Evolutionary conservation across 148 eudicot species (phyloP), one percentile per base, ranked within the genome.

Genomic region (Rhododendron kiyosumense): DNA sequence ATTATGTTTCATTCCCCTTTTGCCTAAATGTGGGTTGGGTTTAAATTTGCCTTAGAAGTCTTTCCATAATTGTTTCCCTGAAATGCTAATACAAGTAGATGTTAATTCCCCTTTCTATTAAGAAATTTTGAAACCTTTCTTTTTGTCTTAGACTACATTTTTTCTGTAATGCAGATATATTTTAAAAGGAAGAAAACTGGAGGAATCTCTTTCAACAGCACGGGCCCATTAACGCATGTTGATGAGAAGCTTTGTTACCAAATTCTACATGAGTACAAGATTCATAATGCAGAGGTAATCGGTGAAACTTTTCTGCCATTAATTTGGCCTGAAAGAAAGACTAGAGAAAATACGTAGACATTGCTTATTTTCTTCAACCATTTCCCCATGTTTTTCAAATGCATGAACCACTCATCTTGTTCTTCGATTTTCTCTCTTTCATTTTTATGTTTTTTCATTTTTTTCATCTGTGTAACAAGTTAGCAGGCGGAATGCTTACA

Each of bases 161-260:
- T 54, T 87, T 85, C 18, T 49, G 8, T 30, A 12, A 89, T 84
- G 85, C 88, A 97, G 99, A 96, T 97, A 79, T 97, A 97, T 88
- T 97, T 97, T 86, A 97, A 95, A 77, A 97, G 90, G 98, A 97
- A 97, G 87, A 97, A 97, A 91, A 95, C 99, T 69, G 99, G 99
- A 1, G 99, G 98, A 78, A 95, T 95, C 88, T 95, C 99, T 79
- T 97, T 97, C 91, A 95, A 94, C 93, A 95, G 98, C 91, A 95
- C 99, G 11, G 18, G 86, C 54, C 94, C 87, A 26, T 88, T 97
- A 82, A 97, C 98, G n/a, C 98, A 93, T 89, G 93, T 97, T 76
- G 99, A 97, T 91, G 99, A 95, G 91, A 97, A 97, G 90, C 96
- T 97, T 78, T 97, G 98, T 93, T 97, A 97, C 88, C 99, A 97